Base-by-base conservation (phyloP, 1,284 basidiomycete genomes). In the Psilocybe mexicana region DNA sequence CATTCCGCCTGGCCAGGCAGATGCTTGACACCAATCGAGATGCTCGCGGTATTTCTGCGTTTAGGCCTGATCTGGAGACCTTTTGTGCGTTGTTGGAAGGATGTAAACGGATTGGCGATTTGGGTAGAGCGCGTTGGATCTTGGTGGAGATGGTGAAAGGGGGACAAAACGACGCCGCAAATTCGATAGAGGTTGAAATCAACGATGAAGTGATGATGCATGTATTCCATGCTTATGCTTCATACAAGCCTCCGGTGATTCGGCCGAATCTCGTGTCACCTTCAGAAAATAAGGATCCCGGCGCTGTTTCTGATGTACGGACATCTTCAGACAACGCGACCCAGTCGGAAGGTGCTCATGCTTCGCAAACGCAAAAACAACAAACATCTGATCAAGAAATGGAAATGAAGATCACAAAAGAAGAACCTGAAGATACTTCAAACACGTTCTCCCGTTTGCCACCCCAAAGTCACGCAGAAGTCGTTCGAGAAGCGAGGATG, bases 81-180 rank as follows among this genome's bases (percentile, higher is more conserved):
- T 97, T 95, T 73, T 80, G 83, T 52, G 94, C 93, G 0, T 72
- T 99, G 26, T 74, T 99, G 56, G 93, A 96, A 61, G 94, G 94
- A 0, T 91, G 93, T 51, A 97, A 95, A 70, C 79, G 93, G 3
- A 78, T 88, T 0, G 92, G 94, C 0, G 96, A 98, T 71, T 72
- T 99, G 7, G 79, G 82, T 7, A 80, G 93, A 47, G 87, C 89
- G 6, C 79, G 96, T 59, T 98, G 95, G 96, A 90, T 98, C 57
- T 76, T 99, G 55, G 92, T 91, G 0, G 94, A 98, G 76, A 87
- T 94, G 74, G 83, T 94, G 73, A 66, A 71, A 66, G 51, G 61
- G 47, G 33, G 45, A 4, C 28, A 36, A 36, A 50, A 55, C 4
- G 48, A 49, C 51, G 65, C 66, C 45, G 53, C 57, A 30, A 68